Evolutionary conservation across 352 stramenopile genomes (phyloP).

Genomic region (Phytophthora cajani): DNA sequence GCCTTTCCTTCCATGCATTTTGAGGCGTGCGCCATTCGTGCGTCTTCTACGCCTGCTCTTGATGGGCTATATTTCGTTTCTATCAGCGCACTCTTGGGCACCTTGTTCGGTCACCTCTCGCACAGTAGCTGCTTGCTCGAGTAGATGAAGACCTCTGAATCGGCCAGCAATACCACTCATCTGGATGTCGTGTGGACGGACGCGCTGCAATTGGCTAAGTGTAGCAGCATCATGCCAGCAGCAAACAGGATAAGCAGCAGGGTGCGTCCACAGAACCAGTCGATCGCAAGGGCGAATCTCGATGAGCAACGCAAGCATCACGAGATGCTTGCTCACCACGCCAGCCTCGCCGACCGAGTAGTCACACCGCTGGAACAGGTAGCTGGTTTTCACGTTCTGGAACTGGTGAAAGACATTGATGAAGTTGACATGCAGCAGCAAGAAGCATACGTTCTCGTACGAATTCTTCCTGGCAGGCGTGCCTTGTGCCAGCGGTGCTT

Average conservation of each 20-base stretch:
- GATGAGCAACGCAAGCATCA: constrained; percentile 89
- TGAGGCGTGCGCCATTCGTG: not conserved
- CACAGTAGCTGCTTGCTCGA: not conserved
- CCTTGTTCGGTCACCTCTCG: not conserved
- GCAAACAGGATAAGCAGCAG: constrained; percentile 37
- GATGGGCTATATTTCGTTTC: not conserved
- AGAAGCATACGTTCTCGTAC: constrained; percentile 78
- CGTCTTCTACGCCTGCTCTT: not conserved
- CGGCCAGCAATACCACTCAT: no score
- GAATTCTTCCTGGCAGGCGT: constrained; percentile 47
- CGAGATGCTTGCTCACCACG: constrained; percentile 76
- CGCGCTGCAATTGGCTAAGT: no score
- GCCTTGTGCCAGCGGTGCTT: constrained; percentile 52
- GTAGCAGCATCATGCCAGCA: no score
- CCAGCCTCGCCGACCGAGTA: constrained; percentile 37
- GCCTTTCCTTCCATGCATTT: not conserved
- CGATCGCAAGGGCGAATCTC: constrained; percentile 69
- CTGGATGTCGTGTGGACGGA: no score
- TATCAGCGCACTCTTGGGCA: not conserved
- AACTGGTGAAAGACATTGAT: constrained; percentile 93
- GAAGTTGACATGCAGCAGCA: constrained; percentile 87
- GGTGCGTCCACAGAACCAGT: constrained; percentile 88
- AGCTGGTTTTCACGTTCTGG: constrained; percentile 91
- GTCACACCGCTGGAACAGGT: constrained; percentile 85
- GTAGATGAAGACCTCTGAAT: not conserved